Percentiles rank a stretch among this genome's conserved stretches.
Evolutionary conservation across 2,329 filamentous ascomycete genomes (phyloP).

Genomic region (Aureobasidium sp.): DNA sequence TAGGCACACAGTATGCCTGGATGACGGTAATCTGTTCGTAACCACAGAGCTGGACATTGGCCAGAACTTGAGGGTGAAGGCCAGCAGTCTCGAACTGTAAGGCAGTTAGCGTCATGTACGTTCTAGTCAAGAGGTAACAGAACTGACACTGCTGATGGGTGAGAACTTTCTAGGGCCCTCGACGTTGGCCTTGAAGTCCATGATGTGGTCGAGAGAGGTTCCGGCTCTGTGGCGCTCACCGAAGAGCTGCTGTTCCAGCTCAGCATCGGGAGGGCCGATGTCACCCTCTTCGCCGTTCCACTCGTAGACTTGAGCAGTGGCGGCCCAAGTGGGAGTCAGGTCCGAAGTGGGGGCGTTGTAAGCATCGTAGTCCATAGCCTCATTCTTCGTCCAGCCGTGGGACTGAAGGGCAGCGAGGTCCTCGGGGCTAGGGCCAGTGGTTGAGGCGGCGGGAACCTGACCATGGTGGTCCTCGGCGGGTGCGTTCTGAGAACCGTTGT

Average conservation of each 20-base stretch:
- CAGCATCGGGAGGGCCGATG: conserved; percentile 62
- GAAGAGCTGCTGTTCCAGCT: conserved; percentile 73
- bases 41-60: conserved; percentile 67
- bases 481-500: background rate
- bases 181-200: conserved; percentile 44
- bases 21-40: conserved; percentile 77
- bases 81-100: conserved; percentile 68
- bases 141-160: conserved; percentile 46
- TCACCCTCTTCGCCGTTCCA: conserved; percentile 85
- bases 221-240: conserved; percentile 50
- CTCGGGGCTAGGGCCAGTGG: background rate
- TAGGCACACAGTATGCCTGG: conserved; percentile 76
- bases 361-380: conserved; percentile 24
- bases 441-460: background rate
- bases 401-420: conserved; percentile 17
- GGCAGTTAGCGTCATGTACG: conserved; percentile 22
- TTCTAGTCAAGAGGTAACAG: background rate
- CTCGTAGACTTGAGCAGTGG: conserved; percentile 63
- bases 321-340: conserved; percentile 36
- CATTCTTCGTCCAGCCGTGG: conserved; percentile 25
- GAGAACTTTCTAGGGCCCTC: conserved; percentile 42
- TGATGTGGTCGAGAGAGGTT: conserved; percentile 54
- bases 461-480: background rate
- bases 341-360: conserved; percentile 16
- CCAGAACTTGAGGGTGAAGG: conserved; percentile 73